A percentile compares a stretch with the other conserved stretches of the same genome.
phyloP scores from a whole-genome alignment of 345 rosid genomes.

The Lepidium africanum region DNA sequence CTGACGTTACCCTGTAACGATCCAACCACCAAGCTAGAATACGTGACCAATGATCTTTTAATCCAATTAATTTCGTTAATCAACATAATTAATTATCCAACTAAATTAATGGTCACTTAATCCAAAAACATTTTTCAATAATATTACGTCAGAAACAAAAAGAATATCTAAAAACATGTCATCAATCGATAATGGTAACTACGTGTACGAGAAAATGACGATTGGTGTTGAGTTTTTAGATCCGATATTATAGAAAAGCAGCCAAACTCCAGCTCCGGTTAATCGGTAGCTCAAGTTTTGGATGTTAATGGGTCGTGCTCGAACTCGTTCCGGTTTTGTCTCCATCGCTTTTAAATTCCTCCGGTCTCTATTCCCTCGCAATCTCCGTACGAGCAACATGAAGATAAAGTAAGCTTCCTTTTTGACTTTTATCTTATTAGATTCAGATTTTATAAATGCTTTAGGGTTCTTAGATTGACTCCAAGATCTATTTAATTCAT shows the following conservation, averaged over 20 bases:
- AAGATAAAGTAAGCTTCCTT: conserved; percentile 23
- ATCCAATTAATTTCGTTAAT: not conserved
- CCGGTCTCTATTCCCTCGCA: conserved; percentile 31
- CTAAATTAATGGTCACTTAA: not conserved
- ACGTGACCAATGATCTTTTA: not conserved
- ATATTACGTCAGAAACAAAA: not conserved
- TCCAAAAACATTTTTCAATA: not conserved
- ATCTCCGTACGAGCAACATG: conserved; percentile 25
- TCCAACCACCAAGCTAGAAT: not conserved
- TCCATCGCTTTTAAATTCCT: conserved; percentile 28
- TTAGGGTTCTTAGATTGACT: not conserved
- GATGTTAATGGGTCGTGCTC: conserved; percentile 34
- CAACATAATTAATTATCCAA: not conserved
- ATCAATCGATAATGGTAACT: not conserved
- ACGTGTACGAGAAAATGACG: not conserved
- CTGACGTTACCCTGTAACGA: not conserved
- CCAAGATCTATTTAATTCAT: not conserved
- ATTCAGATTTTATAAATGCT: not conserved
- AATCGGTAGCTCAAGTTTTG: conserved; percentile 6
- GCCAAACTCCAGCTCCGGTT: conserved; percentile 12
- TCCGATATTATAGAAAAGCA: conserved; percentile 31
- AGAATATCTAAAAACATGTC: not conserved
- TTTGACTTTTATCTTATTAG: conserved; percentile 2
- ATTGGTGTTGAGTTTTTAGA: conserved; percentile 18
- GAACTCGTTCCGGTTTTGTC: conserved; percentile 21